phyloP scores from a whole-genome alignment of 1,139 yeast genomes.

The Zygosaccharomyces sapae region DNA sequence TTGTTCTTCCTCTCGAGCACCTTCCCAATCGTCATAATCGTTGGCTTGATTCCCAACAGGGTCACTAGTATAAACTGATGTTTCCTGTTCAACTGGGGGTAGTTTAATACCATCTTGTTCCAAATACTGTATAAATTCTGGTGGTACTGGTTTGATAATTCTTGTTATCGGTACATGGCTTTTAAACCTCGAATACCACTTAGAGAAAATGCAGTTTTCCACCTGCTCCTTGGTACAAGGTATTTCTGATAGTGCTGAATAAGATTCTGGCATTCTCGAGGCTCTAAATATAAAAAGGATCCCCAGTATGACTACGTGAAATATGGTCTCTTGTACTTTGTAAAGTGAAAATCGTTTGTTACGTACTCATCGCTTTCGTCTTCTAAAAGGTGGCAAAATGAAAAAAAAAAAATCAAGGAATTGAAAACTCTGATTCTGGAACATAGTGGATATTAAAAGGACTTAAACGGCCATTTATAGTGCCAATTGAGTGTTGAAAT shows the following conservation, averaged over 20 bases:
- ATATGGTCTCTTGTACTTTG: no score
- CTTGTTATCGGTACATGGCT: slow-evolving; percentile 48
- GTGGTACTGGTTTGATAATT: slow-evolving; percentile 63
- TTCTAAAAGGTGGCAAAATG: slow-evolving; percentile 2
- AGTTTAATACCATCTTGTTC: slow-evolving; percentile 71
- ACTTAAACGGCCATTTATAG: not conserved
- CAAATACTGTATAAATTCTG: slow-evolving; percentile 63
- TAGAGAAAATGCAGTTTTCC: slow-evolving; percentile 63
- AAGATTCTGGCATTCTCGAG: slow-evolving; percentile 11
- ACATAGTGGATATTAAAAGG: not conserved
- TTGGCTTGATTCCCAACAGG: slow-evolving; percentile 49
- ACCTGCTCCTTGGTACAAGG: slow-evolving; percentile 49
- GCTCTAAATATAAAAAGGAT: not conserved
- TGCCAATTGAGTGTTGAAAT: slow-evolving; percentile 1
- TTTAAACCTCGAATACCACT: slow-evolving; percentile 63
- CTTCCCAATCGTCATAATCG: slow-evolving; percentile 72
- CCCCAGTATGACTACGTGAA: not conserved
- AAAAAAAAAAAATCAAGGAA: not conserved
- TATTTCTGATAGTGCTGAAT: slow-evolving; percentile 37
- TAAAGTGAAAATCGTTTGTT: slow-evolving; percentile 1
- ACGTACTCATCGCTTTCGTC: slow-evolving; percentile 6
- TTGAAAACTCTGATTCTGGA: not conserved
- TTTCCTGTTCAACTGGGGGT: slow-evolving; percentile 42
- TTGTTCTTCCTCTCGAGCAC: slow-evolving; percentile 39
- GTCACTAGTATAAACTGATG: slow-evolving; percentile 38